A percentile compares a stretch with the other conserved stretches of the same genome.
These are phyloP conservation scores for Cryptococcus sp. DNA, from an alignment of 1,284 basidiomycete species.

Conservation along the genomic window DNA sequence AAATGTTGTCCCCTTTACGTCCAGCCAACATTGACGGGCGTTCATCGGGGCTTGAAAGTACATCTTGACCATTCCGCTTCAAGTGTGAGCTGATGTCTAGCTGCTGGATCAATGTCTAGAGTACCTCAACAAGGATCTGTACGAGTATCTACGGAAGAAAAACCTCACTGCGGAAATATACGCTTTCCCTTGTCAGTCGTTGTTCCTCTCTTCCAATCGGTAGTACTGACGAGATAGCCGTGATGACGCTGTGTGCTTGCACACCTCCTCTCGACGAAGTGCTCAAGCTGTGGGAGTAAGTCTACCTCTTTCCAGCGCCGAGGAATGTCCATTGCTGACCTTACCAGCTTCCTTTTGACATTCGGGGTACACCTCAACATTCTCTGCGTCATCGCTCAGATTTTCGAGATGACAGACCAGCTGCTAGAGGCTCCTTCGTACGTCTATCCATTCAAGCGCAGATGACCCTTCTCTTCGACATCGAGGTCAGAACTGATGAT, in stretches of 20 bases:
- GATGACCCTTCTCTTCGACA: too few species aligned
- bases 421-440: slow-evolving; percentile 82
- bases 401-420: slow-evolving; percentile 80
- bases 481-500: neutral
- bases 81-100: slow-evolving; percentile 48
- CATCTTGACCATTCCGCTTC: slow-evolving; percentile 21
- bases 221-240: slow-evolving; percentile 52
- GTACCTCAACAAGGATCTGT: slow-evolving; percentile 82
- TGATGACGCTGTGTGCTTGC: slow-evolving; percentile 91
- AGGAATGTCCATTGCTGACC: neutral
- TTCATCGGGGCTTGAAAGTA: slow-evolving; percentile 87
- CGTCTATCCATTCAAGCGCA: too few species aligned
- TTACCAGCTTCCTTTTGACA: slow-evolving; percentile 73
- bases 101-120: slow-evolving; percentile 85
- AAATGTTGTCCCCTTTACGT: slow-evolving; percentile 89
- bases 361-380: slow-evolving; percentile 96
- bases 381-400: slow-evolving; percentile 90
- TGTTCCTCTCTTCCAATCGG: neutral
- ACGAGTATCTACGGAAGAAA: slow-evolving; percentile 71
- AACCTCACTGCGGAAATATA: slow-evolving; percentile 97
- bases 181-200: slow-evolving; percentile 81
- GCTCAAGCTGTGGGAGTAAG: slow-evolving; percentile 80
- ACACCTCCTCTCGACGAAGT: slow-evolving; percentile 94
- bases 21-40: slow-evolving; percentile 88
- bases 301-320: neutral